Evolutionary conservation across 129 eudicot genomes (phyloP).

Genomic region (Logfia minima): DNA sequence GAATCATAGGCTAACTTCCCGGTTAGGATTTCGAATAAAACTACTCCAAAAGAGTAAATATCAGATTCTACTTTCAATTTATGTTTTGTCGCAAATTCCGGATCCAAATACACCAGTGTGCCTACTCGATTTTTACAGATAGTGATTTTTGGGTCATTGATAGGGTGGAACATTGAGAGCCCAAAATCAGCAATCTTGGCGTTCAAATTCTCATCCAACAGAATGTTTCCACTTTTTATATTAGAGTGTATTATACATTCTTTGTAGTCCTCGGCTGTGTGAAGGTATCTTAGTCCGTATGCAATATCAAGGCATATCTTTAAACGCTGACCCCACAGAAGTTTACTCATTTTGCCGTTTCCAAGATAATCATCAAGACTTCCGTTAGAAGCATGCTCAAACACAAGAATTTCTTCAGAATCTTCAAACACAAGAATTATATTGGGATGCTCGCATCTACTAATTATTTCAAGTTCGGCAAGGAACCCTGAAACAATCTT

Average conservation of each 20-base stretch:
- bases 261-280: not conserved
- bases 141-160: not conserved
- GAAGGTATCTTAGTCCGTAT: not conserved
- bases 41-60: conserved; percentile 4
- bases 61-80: not conserved
- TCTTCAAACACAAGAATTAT: not conserved
- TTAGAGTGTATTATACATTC: not conserved
- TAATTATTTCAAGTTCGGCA: not conserved
- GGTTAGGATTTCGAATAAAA: conserved; percentile 1
- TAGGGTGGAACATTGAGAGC: not conserved
- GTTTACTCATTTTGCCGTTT: not conserved
- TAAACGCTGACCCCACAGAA: not conserved
- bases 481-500: not conserved
- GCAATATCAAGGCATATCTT: not conserved
- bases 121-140: not conserved
- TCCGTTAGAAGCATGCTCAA: conserved; percentile 7
- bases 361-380: not conserved
- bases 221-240: conserved; percentile 5
- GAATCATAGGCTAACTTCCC: conserved; percentile 10
- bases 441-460: conserved; percentile 10
- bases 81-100: not conserved
- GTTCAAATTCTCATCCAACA: conserved; percentile 14
- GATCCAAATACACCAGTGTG: not conserved
- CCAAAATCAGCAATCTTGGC: conserved; percentile 17
- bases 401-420: conserved; percentile 2